Evolutionary conservation across 2,329 filamentous ascomycete species (phyloP), one percentile per base, ranked within the genome.

Genomic region (Rutstroemia sp.): DNA sequence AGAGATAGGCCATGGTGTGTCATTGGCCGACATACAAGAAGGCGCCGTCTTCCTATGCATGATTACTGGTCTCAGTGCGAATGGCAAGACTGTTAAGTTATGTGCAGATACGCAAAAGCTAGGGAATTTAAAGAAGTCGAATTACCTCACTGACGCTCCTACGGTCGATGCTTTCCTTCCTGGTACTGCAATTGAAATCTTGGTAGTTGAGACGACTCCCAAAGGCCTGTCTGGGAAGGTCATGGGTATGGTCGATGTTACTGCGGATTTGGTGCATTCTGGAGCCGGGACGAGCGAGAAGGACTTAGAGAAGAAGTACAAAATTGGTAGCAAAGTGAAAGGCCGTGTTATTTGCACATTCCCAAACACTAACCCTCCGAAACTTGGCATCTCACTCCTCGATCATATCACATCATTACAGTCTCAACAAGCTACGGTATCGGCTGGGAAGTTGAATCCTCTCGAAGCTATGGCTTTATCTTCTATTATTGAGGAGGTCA

Each of bases 91-190:
- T 37, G 80, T 91, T 25, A 95, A 97, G 72, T 79, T 99, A 23
- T 92, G 89, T 2, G 83, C 89, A 19, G 82, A 90, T 64, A 76
- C 82, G 44, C 80, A 81, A 61, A 88, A 86, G 64, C 75, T 89
- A 17, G 87, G 83, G 37, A 88, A 84, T 64, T 77, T 63, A 48
- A 83, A 82, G 66, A 84, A 84, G 65, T 72, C 83, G 48, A 82
- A 83, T 67, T 81, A 79, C 57, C 78, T 95, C 3, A 79, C 78
- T 30, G 84, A 88, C 42, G 92, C 92, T 0, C 90, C 90, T 8
- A 95, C 89, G 0, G 88, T 99, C 67, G 90, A 92, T 69, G 82
- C 88, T 6, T 96, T 95, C 72, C 79, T 96, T 6, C 94, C 95
- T 1, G 95, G 94, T 62, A 94, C 90, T n/a, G 84, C 87, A 5